These are phyloP conservation scores for Pseudogymnoascus pannorum DNA, from an alignment of 2,329 filamentous ascomycete species.

Conservation along the genomic window DNA sequence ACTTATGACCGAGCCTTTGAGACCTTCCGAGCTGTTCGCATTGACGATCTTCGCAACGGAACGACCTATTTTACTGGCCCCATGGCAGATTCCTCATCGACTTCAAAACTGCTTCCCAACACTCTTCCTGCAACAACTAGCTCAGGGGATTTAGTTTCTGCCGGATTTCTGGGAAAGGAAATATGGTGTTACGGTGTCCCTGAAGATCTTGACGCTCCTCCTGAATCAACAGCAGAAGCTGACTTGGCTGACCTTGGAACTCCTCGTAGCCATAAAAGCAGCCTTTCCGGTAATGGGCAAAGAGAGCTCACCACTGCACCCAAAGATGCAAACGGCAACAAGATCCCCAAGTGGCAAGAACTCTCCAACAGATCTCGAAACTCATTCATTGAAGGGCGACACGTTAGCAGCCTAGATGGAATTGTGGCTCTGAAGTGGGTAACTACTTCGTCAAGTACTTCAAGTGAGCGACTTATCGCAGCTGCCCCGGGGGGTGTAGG, in stretches of 20 bases:
- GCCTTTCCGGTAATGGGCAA: background rate
- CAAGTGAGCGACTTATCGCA: conserved; percentile 56
- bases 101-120: conserved; percentile 56
- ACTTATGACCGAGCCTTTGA: conserved; percentile 71
- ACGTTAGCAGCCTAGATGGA: conserved; percentile 57
- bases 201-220: conserved; percentile 58
- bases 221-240: conserved; percentile 30
- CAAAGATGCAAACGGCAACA: conserved; percentile 18
- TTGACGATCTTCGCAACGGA: conserved; percentile 67
- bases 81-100: conserved; percentile 41
- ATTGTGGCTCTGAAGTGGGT: conserved; percentile 69
- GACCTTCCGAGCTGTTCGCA: conserved; percentile 68
- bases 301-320: conserved; percentile 4
- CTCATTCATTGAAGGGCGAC: conserved; percentile 60
- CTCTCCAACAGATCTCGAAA: conserved; percentile 63
- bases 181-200: conserved; percentile 77
- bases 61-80: conserved; percentile 76
- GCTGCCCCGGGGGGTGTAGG: conserved; percentile 63
- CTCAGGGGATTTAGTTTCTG: conserved; percentile 62
- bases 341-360: conserved; percentile 61
- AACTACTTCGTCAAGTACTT: conserved; percentile 41
- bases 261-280: background rate
- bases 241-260: conserved; percentile 7
- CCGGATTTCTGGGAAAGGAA: conserved; percentile 64
- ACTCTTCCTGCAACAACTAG: conserved; percentile 64